Percentiles rank a stretch among this genome's conserved stretches.
Conservation (phyloP, 352 stramenopile species). For the Phytophthora pistaciae region DNA sequence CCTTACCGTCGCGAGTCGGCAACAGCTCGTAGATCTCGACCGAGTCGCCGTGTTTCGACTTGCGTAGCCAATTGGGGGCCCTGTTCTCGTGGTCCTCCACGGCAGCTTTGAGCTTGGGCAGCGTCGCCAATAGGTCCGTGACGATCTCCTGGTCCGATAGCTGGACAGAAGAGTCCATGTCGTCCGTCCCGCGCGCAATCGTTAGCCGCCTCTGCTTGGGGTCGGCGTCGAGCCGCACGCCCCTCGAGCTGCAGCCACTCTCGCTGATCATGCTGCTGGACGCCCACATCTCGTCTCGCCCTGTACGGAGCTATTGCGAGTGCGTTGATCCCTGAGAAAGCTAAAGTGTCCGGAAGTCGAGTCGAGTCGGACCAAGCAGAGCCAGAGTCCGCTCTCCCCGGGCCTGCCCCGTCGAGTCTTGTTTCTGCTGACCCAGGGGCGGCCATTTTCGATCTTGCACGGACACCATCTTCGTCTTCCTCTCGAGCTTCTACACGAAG, state of each 20-base stretch:
- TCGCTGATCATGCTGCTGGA: conserved; percentile 45
- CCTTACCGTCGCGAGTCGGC: conserved; percentile 36
- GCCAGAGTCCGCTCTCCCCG: conserved; percentile 19
- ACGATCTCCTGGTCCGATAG: conserved; percentile 54
- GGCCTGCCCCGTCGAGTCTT: conserved; percentile 2
- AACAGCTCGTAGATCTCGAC: conserved; percentile 62
- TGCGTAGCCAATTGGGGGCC: conserved; percentile 49
- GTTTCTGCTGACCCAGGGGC: conserved; percentile 5
- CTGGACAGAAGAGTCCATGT: conserved; percentile 25
- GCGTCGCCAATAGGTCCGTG: conserved; percentile 50
- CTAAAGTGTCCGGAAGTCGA: conserved; percentile 20
- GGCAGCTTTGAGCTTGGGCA: conserved; percentile 53
- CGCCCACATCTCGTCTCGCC: conserved; percentile 37
- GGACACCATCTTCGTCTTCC: conserved; percentile 16
- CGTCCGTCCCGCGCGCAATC: conserved; percentile 23
- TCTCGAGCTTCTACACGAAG: conserved; percentile 11
- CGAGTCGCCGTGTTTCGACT: conserved; percentile 50
- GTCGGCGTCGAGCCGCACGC: conserved; percentile 32
- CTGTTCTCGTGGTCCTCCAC: conserved; percentile 44
- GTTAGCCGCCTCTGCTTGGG: conserved; percentile 29
- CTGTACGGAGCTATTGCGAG: neutral
- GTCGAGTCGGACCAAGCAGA: conserved; percentile 24
- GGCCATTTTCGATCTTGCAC: conserved; percentile 7
- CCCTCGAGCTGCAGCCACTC: conserved; percentile 37
- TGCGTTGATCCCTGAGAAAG: conserved; percentile 24